A percentile compares a stretch with the other conserved stretches of the same genome.
phyloP scores from a whole-genome alignment of 345 rosid species.

The Boechera divaricarpa region DNA sequence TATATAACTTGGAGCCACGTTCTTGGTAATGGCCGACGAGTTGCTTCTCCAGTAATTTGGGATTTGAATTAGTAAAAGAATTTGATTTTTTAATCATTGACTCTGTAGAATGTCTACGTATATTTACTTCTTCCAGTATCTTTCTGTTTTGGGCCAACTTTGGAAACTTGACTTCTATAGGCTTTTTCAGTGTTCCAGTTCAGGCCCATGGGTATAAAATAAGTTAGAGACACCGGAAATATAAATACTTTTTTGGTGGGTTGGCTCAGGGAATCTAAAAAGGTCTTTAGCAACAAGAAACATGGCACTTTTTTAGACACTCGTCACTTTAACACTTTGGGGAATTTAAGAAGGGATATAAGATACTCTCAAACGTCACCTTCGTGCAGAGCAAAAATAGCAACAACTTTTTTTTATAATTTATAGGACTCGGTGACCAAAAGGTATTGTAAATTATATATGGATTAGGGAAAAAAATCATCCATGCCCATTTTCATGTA shows the following conservation, averaged over 20 bases:
- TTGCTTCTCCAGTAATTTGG: constrained; percentile 19
- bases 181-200: background rate
- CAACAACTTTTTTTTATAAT: background rate
- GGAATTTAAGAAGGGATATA: constrained; percentile 10
- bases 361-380: constrained; percentile 32
- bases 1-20: constrained; percentile 42
- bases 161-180: background rate
- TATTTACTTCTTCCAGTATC: constrained; percentile 9
- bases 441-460: background rate
- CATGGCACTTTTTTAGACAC: constrained; percentile 25
- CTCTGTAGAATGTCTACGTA: background rate
- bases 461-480: background rate
- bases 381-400: constrained; percentile 32
- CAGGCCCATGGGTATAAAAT: constrained; percentile 3
- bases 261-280: constrained; percentile 11
- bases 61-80: constrained; percentile 28
- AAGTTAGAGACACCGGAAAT: background rate
- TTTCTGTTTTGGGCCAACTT: constrained; percentile 27
- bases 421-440: constrained; percentile 9
- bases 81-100: constrained; percentile 29
- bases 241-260: background rate
- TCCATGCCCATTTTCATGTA: constrained; percentile 6
- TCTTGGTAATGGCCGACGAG: constrained; percentile 36
- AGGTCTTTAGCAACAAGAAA: constrained; percentile 11
- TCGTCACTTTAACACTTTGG: background rate